Percentiles rank a stretch among this genome's conserved stretches.
These are phyloP conservation scores for Boletus albobrunnescens DNA, from an alignment of 1,284 basidiomycete species.

Conservation along the genomic window DNA sequence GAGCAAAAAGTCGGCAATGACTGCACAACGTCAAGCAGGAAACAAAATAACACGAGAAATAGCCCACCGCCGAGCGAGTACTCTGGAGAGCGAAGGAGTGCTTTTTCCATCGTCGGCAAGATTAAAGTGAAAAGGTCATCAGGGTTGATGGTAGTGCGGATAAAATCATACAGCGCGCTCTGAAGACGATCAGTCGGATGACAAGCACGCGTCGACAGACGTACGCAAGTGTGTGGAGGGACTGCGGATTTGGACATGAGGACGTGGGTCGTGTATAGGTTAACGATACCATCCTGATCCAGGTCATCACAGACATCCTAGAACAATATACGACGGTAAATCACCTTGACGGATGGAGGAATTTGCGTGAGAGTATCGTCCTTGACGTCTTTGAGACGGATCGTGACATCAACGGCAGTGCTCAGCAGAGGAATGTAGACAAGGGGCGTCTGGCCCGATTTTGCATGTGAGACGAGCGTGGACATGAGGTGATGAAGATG, in stretches of 20 bases:
- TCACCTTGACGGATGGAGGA: conserved; percentile 21
- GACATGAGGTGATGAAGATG: conserved; percentile 47
- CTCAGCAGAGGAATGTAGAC: conserved; percentile 54
- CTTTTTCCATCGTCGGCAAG: conserved; percentile 69
- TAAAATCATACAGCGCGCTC: conserved; percentile 59
- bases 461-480: conserved; percentile 48
- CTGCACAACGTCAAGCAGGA: conserved; percentile 33
- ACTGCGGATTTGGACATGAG: conserved; percentile 57
- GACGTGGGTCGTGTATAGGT: conserved; percentile 48
- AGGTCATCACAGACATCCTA: background rate
- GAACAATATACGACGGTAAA: background rate
- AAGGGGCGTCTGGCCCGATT: conserved; percentile 46
- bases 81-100: conserved; percentile 71
- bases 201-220: conserved; percentile 16
- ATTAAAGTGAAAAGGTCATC: conserved; percentile 51
- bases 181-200: conserved; percentile 25
- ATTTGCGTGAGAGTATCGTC: conserved; percentile 35
- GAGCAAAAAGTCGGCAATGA: conserved; percentile 52
- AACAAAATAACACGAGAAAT: background rate
- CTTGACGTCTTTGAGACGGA: conserved; percentile 53
- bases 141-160: conserved; percentile 46
- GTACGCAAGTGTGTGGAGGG: conserved; percentile 47
- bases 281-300: conserved; percentile 47
- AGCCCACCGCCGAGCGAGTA: conserved; percentile 55
- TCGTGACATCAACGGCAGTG: conserved; percentile 56